Percentiles rank a stretch among this genome's conserved stretches.
Evolutionary conservation across 1,284 basidiomycete species (phyloP).

Genomic region (Moniliophthora roreri): DNA sequence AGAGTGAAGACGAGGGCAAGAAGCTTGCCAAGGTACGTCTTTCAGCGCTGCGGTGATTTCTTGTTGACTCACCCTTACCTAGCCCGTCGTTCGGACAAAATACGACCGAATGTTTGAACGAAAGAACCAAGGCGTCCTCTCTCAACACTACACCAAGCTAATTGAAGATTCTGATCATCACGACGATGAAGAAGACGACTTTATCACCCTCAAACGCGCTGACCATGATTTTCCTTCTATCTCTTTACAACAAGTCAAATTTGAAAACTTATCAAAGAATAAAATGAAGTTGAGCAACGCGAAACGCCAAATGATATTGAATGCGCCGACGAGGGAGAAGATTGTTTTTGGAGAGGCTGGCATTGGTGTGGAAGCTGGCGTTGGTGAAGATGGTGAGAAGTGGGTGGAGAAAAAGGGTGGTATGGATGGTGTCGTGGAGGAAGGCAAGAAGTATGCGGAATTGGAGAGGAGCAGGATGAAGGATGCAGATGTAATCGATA

Average conservation of each 20-base stretch:
- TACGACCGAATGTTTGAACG: constrained; percentile 99
- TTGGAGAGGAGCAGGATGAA: constrained; percentile 72
- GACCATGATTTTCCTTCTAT: constrained; percentile 73
- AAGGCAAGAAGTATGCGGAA: constrained; percentile 69
- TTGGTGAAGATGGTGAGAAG: constrained; percentile 71
- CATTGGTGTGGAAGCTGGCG: constrained; percentile 76
- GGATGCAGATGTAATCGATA: constrained; percentile 74
- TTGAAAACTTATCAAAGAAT: constrained; percentile 51
- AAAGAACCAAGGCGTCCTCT: constrained; percentile 93
- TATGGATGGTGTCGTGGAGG: constrained; percentile 63
- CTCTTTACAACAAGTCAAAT: constrained; percentile 26
- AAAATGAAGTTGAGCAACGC: constrained; percentile 67
- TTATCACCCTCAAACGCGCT: constrained; percentile 90
- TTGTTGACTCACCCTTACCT: constrained; percentile 7
- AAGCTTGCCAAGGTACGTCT: constrained; percentile 28
- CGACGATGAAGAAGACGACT: constrained; percentile 68
- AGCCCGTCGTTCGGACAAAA: constrained; percentile 76
- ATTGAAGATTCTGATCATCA: constrained; percentile 47
- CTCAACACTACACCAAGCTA: constrained; percentile 89
- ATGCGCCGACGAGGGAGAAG: constrained; percentile 63
- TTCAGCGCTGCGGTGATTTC: constrained; percentile 1
- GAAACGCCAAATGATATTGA: constrained; percentile 75
- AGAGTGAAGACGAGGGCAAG: constrained; percentile 22
- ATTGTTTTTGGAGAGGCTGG: constrained; percentile 89
- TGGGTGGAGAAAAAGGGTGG: constrained; percentile 61